Evolutionary conservation across 2,329 filamentous ascomycete species (phyloP).

Genomic region (Fusarium sp.): DNA sequence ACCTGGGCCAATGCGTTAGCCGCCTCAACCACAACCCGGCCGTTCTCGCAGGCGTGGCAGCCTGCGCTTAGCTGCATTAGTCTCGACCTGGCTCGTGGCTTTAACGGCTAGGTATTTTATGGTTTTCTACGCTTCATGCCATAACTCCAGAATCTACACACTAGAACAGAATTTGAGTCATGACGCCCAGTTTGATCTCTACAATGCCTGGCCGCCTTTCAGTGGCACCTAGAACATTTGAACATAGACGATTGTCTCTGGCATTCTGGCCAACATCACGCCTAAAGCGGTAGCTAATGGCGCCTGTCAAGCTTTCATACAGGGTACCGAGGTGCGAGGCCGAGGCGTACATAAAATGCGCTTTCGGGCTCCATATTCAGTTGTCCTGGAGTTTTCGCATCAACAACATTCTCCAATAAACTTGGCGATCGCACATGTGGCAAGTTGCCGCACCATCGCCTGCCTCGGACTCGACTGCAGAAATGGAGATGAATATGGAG

Average conservation of each 20-base stretch:
- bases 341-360: slow-evolving; percentile 16
- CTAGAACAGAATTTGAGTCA: slow-evolving; percentile 19
- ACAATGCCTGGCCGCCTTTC: background rate
- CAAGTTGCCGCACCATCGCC: slow-evolving; percentile 21
- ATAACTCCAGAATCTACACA: background rate
- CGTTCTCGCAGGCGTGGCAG: slow-evolving; percentile 19
- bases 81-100: slow-evolving; percentile 1
- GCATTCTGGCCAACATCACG: background rate
- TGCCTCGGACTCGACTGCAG: slow-evolving; percentile 8
- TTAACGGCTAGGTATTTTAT: slow-evolving; percentile 14
- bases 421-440: slow-evolving; percentile 17
- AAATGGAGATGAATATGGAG: slow-evolving; percentile 27
- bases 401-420: slow-evolving; percentile 12
- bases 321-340: slow-evolving; percentile 4
- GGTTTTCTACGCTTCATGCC: slow-evolving; percentile 4
- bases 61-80: slow-evolving; percentile 11
- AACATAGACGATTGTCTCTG: background rate
- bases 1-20: slow-evolving; percentile 23
- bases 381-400: slow-evolving; percentile 16
- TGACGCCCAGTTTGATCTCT: slow-evolving; percentile 9
- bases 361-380: slow-evolving; percentile 20
- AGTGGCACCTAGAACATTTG: background rate
- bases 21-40: slow-evolving; percentile 31
- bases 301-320: background rate
- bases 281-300: background rate